Evolutionary conservation across 495 filamentous ascomycete genomes (phyloP).

Genomic region (Opeltia flavorubescens): DNA sequence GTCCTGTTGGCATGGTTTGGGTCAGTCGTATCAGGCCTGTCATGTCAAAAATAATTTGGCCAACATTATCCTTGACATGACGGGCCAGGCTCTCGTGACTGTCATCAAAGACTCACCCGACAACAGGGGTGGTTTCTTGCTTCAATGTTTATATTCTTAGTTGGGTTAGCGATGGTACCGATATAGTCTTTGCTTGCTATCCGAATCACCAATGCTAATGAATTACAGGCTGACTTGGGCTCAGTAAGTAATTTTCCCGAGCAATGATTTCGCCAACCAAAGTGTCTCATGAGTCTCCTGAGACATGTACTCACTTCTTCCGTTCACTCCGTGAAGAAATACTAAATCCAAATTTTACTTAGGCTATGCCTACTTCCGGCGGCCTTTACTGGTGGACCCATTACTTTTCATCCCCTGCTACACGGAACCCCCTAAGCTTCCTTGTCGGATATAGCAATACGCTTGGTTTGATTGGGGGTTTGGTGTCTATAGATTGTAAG

Average conservation of each 20-base stretch:
- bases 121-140: slow-evolving; percentile 46
- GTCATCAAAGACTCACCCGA: neutral
- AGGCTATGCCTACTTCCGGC: slow-evolving; percentile 58
- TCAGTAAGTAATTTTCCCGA: too few species aligned
- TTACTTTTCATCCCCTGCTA: slow-evolving; percentile 45
- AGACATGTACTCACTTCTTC: too few species aligned
- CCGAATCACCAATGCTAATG: neutral
- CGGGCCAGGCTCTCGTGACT: too few species aligned
- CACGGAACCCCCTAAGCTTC: slow-evolving; percentile 50
- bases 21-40: slow-evolving; percentile 14
- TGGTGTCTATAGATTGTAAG: slow-evolving; percentile 46
- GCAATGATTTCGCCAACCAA: too few species aligned
- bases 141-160: slow-evolving; percentile 46
- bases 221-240: slow-evolving; percentile 42
- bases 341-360: too few species aligned
- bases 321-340: too few species aligned
- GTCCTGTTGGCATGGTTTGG: slow-evolving; percentile 60
- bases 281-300: too few species aligned
- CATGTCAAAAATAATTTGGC: neutral
- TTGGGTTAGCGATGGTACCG: slow-evolving; percentile 48
- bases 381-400: slow-evolving; percentile 63
- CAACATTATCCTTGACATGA: too few species aligned
- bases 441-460: slow-evolving; percentile 62
- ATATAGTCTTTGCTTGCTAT: neutral
- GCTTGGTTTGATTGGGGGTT: slow-evolving; percentile 48